Evolutionary conservation across 495 filamentous ascomycete genomes (phyloP), one percentile per base, ranked within the genome.

Genomic region (Oidiodendron maius): DNA sequence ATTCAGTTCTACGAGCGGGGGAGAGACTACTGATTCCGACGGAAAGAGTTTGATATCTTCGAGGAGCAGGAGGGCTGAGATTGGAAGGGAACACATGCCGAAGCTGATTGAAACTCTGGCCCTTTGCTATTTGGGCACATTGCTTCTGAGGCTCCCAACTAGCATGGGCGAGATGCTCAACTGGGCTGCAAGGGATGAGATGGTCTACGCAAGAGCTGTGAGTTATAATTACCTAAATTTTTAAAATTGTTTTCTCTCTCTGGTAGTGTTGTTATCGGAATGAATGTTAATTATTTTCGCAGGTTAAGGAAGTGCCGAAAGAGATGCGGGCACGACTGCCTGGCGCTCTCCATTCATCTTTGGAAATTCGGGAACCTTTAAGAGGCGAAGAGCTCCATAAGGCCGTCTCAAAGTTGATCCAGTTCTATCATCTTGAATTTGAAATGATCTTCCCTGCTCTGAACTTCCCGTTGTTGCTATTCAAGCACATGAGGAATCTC

Each of bases 381-480:
- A 67, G 71, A 40, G 61, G 72, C 2, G 74, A 83, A 16, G 64
- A 75, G 42, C 66, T 98, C 24, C 84, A 95, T 55, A 62, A 67
- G 17, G 66, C 75, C 1, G 73, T 89, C 2, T 66, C 76, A 41
- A 71, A 81, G 15, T 52, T 89, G 40, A 67, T 77, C 10, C 52
- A 78, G n/a, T 74, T 80, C 11, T 87, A 85, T 58, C 67, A 78
- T 39, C 65, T 68, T 37, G 77, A 84, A 22, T 91, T 86, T 59
- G 78, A 76, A 15, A 71, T 95, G 56, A 58, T 65, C 0, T 81
- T 95, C 44, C 91, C 93, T 1, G 65, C 78, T 0, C 55, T 96
- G 30, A 94, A 95, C 46, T 61, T 66, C 15, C 74, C 81, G 4
- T 63, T 85, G 4, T 54, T 95, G 15, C 61, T 89, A 8, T 80